phyloP scores from a whole-genome alignment of 106 monocot genomes.

The Agapanthus africanus region DNA sequence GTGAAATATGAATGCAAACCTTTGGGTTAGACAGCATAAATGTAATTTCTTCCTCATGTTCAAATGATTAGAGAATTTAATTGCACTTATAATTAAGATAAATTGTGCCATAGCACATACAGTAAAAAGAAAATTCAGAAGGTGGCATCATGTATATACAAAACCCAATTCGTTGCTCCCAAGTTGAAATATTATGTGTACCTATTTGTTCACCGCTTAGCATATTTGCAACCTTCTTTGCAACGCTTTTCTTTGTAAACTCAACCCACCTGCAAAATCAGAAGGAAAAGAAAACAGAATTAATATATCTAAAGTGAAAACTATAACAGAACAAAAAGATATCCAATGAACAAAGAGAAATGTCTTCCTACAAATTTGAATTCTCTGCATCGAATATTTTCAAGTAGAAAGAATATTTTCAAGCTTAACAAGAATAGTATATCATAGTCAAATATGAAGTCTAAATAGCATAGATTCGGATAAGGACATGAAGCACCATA shows the following conservation, averaged over 20 bases:
- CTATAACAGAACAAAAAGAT: not conserved
- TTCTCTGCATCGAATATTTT: not conserved
- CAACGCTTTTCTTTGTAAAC: constrained; percentile 63
- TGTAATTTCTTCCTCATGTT: not conserved
- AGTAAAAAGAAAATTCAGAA: not conserved
- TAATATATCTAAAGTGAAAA: not conserved
- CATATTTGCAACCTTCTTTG: constrained; percentile 72
- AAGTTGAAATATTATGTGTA: constrained; percentile 10
- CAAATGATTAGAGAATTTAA: not conserved
- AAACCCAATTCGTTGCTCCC: not conserved
- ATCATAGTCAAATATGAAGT: not conserved
- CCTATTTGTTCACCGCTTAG: constrained; percentile 87
- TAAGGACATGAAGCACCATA: too few relatives aligned
- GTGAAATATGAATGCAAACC: too few relatives aligned
- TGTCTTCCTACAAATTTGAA: not conserved
- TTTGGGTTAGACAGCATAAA: not conserved
- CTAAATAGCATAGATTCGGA: too few relatives aligned
- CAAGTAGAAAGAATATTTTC: not conserved
- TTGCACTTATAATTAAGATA: not conserved
- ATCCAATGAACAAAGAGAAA: not conserved
- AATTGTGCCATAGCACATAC: not conserved
- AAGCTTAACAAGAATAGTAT: too few relatives aligned
- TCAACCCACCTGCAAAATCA: constrained; percentile 89
- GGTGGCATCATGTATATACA: not conserved
- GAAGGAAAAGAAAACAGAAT: too few relatives aligned